phyloP scores from a whole-genome alignment of 192 early-diverging fungal species.

The Anaeromyces robustus region DNA sequence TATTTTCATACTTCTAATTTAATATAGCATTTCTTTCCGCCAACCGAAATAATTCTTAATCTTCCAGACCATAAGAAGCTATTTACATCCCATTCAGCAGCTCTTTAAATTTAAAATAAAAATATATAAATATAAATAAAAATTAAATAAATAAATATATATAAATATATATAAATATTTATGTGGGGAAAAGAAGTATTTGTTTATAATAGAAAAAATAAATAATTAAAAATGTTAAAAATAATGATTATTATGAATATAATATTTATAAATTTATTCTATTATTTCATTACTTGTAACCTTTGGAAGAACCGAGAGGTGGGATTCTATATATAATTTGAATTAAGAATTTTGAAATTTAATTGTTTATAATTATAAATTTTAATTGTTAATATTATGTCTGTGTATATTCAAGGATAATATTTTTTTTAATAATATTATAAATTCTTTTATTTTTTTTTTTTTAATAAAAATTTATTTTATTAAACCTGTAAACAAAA shows the following conservation, averaged over 20 bases:
- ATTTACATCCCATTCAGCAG: constrained; percentile 67
- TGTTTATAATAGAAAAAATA: no score
- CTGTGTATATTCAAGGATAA: no score
- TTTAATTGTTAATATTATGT: neutral
- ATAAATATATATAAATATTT: no score
- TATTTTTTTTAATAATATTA: neutral
- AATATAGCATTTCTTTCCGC: constrained; percentile 44
- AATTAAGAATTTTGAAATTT: constrained; percentile 12
- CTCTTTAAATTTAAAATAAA: constrained; percentile 24
- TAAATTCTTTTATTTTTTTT: neutral
- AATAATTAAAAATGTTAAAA: no score
- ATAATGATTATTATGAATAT: no score
- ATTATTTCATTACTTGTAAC: constrained; percentile 29
- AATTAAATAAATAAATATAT: no score
- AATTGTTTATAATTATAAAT: neutral
- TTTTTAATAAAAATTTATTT: no score
- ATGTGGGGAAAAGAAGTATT: no score
- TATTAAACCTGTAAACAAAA: constrained; percentile 32
- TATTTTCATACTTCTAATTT: constrained; percentile 47
- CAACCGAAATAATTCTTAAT: constrained; percentile 48
- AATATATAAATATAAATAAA: no score
- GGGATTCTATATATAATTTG: constrained; percentile 49
- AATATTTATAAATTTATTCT: no score
- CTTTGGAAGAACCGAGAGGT: constrained; percentile 44
- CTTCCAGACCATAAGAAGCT: constrained; percentile 66